Percentiles rank a stretch among this genome's conserved stretches.
These are phyloP conservation scores for Dothideomycetes sp. DNA, from an alignment of 2,329 filamentous ascomycete genomes.

Conservation along the genomic window DNA sequence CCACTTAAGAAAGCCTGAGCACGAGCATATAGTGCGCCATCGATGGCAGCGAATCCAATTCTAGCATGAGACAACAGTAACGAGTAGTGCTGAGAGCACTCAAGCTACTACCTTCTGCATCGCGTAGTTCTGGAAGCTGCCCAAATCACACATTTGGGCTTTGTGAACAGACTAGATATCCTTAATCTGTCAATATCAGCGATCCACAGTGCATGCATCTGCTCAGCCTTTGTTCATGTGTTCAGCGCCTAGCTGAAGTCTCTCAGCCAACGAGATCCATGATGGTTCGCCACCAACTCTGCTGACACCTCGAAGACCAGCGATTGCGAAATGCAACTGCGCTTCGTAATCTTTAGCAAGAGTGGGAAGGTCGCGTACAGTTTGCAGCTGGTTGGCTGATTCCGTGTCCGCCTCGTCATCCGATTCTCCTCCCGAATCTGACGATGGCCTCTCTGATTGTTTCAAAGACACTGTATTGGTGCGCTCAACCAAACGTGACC, in stretches of 20 bases:
- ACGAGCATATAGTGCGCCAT: too few relatives aligned
- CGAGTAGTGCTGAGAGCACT: too few relatives aligned
- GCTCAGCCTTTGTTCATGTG: conserved; percentile 11
- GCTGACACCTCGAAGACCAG: conserved; percentile 63
- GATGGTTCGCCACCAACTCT: conserved; percentile 59
- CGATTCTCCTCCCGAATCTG: conserved; percentile 16
- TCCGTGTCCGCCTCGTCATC: conserved; percentile 9
- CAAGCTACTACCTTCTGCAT: too few relatives aligned
- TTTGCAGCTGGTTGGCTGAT: conserved; percentile 31
- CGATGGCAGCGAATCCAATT: too few relatives aligned
- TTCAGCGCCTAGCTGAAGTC: conserved; percentile 45
- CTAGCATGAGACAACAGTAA: too few relatives aligned
- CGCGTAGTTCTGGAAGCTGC: too few relatives aligned
- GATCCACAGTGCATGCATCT: too few relatives aligned
- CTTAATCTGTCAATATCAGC: too few relatives aligned
- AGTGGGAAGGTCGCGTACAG: conserved; percentile 35
- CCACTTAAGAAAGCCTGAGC: too few relatives aligned
- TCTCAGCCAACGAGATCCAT: conserved; percentile 76
- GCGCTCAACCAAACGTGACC: conserved; percentile 24
- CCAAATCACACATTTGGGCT: too few relatives aligned
- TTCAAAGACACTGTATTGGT: too few relatives aligned
- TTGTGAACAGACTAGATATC: too few relatives aligned
- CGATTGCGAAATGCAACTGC: conserved; percentile 57
- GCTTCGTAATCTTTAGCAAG: conserved; percentile 54
- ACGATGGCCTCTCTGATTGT: conserved; percentile 15